A percentile compares a stretch with the other conserved stretches of the same genome.
phyloP scores from a whole-genome alignment of 73 alveolate species.

The Tetrahymena elliotti region DNA sequence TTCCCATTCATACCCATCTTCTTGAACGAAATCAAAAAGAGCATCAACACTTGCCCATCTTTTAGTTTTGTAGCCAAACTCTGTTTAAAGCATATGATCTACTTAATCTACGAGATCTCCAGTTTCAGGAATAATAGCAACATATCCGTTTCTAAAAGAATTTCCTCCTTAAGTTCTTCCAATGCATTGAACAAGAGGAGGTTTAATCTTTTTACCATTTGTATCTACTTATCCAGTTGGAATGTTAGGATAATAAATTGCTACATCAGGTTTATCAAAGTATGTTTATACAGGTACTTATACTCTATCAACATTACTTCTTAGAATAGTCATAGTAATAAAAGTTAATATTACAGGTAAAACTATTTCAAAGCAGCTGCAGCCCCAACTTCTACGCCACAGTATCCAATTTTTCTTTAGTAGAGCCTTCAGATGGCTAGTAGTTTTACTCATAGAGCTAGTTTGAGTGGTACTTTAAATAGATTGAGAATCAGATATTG shows the following conservation, averaged over 20 bases:
- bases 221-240: not conserved
- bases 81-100: not conserved
- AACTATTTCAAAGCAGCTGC: conserved; percentile 57
- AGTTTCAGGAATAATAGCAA: not conserved
- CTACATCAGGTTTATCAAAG: not conserved
- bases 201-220: not conserved
- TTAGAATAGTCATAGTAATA: not conserved
- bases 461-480: not conserved
- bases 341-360: conserved; percentile 64
- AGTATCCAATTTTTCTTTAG: conserved; percentile 62
- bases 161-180: conserved; percentile 16
- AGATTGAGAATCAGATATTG: not conserved
- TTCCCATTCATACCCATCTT: not conserved
- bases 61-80: not conserved
- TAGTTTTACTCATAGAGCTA: not conserved
- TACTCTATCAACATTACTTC: not conserved
- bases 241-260: not conserved
- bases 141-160: not conserved
- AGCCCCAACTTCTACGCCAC: conserved; percentile 52
- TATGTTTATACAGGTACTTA: not conserved
- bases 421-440: conserved; percentile 56
- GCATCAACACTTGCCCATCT: not conserved
- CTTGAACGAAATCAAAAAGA: not conserved
- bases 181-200: not conserved
- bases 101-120: not conserved